phyloP scores from a whole-genome alignment of 2,329 filamentous ascomycete genomes.

The Apiospora kogelbergensis region DNA sequence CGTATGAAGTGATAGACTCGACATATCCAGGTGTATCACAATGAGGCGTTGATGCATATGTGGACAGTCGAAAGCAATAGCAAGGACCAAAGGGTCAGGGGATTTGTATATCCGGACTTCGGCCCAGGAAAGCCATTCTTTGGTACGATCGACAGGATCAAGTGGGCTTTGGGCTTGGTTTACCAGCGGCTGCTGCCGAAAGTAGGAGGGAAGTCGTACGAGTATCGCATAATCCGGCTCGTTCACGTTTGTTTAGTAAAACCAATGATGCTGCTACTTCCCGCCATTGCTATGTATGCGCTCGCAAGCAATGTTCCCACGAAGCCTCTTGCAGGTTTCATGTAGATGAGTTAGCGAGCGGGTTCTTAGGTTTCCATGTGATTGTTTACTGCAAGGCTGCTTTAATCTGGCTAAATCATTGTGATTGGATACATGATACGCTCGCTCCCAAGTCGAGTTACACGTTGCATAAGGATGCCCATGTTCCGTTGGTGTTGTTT shows the following conservation, averaged over 20 bases:
- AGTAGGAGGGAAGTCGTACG: neutral
- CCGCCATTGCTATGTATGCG: neutral
- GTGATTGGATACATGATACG: neutral
- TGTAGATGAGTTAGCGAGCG: neutral
- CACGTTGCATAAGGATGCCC: neutral
- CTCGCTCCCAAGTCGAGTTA: neutral
- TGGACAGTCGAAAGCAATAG: neutral
- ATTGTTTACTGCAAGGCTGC: neutral
- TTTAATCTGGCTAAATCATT: neutral
- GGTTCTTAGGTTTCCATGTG: neutral
- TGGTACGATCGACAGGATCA: neutral
- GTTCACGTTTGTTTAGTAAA: neutral
- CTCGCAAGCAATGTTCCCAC: neutral
- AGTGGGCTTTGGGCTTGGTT: neutral
- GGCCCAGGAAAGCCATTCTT: neutral
- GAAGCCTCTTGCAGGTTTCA: neutral
- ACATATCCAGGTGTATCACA: neutral
- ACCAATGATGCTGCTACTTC: neutral
- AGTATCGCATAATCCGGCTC: neutral
- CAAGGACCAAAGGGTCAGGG: neutral
- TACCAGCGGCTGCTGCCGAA: neutral
- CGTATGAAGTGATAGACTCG: neutral
- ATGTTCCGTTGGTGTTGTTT: neutral
- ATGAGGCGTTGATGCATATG: neutral
- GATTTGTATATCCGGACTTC: neutral